These are phyloP conservation scores for Ogataea parapolymorpha DNA, from an alignment of 805 yeast species.

Conservation along the genomic window DNA sequence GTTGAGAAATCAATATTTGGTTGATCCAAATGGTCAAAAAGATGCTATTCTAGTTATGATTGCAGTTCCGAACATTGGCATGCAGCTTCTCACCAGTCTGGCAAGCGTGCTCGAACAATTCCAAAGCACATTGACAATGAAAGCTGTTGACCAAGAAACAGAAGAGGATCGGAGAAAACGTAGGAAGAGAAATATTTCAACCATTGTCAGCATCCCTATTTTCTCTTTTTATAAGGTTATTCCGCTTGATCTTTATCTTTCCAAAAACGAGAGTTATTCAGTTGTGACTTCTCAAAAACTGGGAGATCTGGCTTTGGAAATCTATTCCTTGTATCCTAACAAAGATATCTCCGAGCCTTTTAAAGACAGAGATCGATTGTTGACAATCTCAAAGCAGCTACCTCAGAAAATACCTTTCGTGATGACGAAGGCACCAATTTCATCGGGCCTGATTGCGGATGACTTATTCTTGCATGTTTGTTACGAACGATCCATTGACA, in stretches of 20 bases:
- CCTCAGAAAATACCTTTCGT: slow-evolving; percentile 44
- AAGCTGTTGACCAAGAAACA: slow-evolving; percentile 14
- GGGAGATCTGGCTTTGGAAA: slow-evolving; percentile 45
- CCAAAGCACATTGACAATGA: slow-evolving; percentile 31
- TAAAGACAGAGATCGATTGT: slow-evolving; percentile 32
- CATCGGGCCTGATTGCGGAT: slow-evolving; percentile 45
- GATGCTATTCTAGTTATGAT: slow-evolving; percentile 50
- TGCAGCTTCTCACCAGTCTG: slow-evolving; percentile 46
- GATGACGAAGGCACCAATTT: slow-evolving; percentile 37
- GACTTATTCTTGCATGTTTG: slow-evolving; percentile 83
- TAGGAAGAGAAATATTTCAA: slow-evolving; percentile 21
- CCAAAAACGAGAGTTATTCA: slow-evolving; percentile 32
- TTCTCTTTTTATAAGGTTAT: slow-evolving; percentile 36
- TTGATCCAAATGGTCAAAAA: slow-evolving; percentile 5
- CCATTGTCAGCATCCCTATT: slow-evolving; percentile 15
- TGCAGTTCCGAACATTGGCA: slow-evolving; percentile 40
- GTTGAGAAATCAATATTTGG: slow-evolving; percentile 13
- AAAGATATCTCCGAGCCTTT: slow-evolving; percentile 5
- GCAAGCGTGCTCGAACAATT: slow-evolving; percentile 48
- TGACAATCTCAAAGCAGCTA: slow-evolving; percentile 39
- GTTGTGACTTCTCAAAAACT: slow-evolving; percentile 35
- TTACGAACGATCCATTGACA: slow-evolving; percentile 77
- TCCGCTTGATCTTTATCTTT: slow-evolving; percentile 38
- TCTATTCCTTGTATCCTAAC: slow-evolving; percentile 56
- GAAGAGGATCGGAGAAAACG: slow-evolving; percentile 28